These are phyloP conservation scores for Starmerella scarabaei DNA, from an alignment of 805 yeast species.

Conservation along the genomic window DNA sequence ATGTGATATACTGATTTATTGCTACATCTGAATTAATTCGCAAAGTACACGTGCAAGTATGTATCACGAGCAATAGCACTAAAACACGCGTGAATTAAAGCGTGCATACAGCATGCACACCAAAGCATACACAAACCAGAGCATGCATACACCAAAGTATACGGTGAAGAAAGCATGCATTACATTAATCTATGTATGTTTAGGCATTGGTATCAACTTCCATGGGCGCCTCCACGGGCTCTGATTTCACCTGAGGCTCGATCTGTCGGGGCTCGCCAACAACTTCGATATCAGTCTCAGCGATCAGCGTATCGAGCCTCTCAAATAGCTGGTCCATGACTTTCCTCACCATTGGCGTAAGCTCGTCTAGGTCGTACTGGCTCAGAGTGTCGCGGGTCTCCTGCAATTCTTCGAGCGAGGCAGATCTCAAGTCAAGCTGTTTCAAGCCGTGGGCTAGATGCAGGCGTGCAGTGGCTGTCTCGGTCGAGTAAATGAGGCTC, in stretches of 20 bases:
- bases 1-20: no score
- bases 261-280: no score
- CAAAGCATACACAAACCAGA: no score
- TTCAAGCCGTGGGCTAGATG: slow-evolving; percentile 5
- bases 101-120: not conserved
- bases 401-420: not conserved
- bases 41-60: not conserved
- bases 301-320: not conserved
- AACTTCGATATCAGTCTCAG: no score
- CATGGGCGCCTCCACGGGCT: no score
- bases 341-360: not conserved
- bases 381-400: not conserved
- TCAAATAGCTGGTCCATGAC: slow-evolving; percentile 1
- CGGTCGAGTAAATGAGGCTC: not conserved
- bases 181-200: no score
- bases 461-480: slow-evolving; percentile 3
- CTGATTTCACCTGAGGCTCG: no score
- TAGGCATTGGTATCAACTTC: no score
- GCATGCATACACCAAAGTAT: no score
- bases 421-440: slow-evolving; percentile 6
- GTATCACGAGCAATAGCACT: no score
- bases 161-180: no score
- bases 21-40: not conserved
- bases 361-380: not conserved
- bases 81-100: no score